These are phyloP conservation scores for Silene noctiflora DNA, from an alignment of 179 eudicot genomes.

Conservation along the genomic window DNA sequence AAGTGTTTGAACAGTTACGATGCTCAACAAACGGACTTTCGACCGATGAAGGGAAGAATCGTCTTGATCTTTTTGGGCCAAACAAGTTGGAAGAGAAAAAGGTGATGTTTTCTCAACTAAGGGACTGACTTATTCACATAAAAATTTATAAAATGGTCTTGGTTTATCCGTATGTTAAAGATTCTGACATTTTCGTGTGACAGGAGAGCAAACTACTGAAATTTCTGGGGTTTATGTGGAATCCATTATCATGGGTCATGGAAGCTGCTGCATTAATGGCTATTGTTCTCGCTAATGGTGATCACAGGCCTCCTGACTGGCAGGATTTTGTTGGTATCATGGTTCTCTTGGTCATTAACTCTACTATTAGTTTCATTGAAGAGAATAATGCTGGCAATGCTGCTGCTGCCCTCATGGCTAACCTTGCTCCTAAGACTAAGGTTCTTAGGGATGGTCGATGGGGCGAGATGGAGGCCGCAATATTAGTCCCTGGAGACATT, in stretches of 20 bases:
- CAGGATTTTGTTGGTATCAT: constrained; percentile 88
- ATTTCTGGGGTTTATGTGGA: constrained; percentile 96
- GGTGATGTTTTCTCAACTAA: too few species aligned
- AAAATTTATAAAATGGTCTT: too few species aligned
- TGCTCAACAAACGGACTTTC: constrained; percentile 63
- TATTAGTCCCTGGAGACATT: constrained; percentile 84
- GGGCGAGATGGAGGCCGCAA: constrained; percentile 80
- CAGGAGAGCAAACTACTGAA: constrained; percentile 87
- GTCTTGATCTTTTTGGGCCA: constrained; percentile 70
- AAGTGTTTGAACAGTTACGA: constrained; percentile 69
- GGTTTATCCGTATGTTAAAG: too few species aligned
- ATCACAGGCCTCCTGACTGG: constrained; percentile 87
- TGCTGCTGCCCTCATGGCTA: constrained; percentile 95
- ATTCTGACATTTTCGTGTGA: too few species aligned
- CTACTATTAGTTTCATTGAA: constrained; percentile 87
- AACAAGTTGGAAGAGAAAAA: constrained; percentile 81
- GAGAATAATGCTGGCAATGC: constrained; percentile 95
- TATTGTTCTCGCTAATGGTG: constrained; percentile 79
- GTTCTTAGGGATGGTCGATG: constrained; percentile 83
- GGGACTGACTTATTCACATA: too few species aligned
- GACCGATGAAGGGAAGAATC: constrained; percentile 46
- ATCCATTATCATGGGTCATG: constrained; percentile 97
- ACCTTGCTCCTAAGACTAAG: constrained; percentile 92
- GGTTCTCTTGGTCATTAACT: constrained; percentile 72
- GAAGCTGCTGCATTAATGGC: constrained; percentile 94